phyloP scores from a whole-genome alignment of 1,284 basidiomycete species.

The Malassezia obtusa region DNA sequence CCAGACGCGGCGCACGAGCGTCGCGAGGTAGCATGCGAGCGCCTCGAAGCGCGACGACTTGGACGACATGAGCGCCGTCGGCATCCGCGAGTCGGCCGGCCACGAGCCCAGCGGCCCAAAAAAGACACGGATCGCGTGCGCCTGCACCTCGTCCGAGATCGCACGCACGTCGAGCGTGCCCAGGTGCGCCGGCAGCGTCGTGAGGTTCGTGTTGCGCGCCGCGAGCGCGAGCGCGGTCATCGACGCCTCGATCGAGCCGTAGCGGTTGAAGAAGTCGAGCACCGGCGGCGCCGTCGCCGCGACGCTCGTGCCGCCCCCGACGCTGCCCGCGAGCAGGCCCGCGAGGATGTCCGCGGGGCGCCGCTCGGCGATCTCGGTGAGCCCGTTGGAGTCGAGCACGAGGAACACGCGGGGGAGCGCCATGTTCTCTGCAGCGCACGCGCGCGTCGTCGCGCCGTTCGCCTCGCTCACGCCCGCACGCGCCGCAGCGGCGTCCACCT shows the following conservation, averaged over 20 bases:
- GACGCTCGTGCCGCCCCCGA: slow-evolving; percentile 22
- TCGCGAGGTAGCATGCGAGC: slow-evolving; percentile 72
- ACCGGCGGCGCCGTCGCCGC: slow-evolving; percentile 29
- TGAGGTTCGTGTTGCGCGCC: slow-evolving; percentile 48
- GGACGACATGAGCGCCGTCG: slow-evolving; percentile 21
- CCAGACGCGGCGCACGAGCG: slow-evolving; percentile 80
- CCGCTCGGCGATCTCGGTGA: slow-evolving; percentile 72
- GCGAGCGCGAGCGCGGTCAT: slow-evolving; percentile 72
- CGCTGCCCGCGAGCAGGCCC: slow-evolving; percentile 48
- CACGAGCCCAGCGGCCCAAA: slow-evolving; percentile 38
- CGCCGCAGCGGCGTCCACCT: slow-evolving; percentile 9
- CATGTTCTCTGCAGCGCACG: slow-evolving; percentile 68
- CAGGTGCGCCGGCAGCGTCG: slow-evolving; percentile 6
- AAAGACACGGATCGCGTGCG: slow-evolving; percentile 39
- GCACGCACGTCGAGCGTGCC: slow-evolving; percentile 17
- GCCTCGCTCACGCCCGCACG: slow-evolving; percentile 15
- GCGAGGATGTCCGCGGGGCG: slow-evolving; percentile 71
- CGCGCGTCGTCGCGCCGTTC: slow-evolving; percentile 54
- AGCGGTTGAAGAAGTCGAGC: slow-evolving; percentile 40
- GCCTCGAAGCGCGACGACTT: slow-evolving; percentile 63
- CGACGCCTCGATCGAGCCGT: slow-evolving; percentile 57
- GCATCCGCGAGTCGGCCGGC: slow-evolving; percentile 34
- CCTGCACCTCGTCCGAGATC: slow-evolving; percentile 31
- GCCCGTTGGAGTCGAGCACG: slow-evolving; percentile 71
- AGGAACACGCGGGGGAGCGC: slow-evolving; percentile 67